A percentile compares a stretch with the other conserved stretches of the same genome.
Evolutionary conservation across 2,329 filamentous ascomycete genomes (phyloP).

Genomic region (Epichloe hybrida): DNA sequence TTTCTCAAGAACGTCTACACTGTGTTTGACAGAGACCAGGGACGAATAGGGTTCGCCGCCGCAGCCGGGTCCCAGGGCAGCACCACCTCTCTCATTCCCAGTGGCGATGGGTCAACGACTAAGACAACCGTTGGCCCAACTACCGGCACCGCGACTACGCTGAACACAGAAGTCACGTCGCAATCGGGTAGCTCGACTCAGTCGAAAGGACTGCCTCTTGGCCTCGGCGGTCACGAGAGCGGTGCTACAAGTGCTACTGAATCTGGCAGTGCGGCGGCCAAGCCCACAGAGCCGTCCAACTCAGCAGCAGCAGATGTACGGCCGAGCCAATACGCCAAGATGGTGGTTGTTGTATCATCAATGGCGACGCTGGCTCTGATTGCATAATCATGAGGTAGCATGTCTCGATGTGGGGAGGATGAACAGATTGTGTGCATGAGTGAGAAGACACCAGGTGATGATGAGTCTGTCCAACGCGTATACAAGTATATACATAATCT

Average conservation of each 20-base stretch:
- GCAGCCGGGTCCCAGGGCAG: constrained; percentile 2
- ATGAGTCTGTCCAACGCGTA: background rate
- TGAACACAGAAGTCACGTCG: background rate
- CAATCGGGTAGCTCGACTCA: background rate
- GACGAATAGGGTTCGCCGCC: constrained; percentile 34
- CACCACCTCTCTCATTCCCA: background rate
- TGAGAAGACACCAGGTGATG: background rate
- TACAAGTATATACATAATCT: no score
- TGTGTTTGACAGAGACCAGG: constrained; percentile 65
- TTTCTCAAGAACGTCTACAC: constrained; percentile 86
- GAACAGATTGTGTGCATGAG: background rate
- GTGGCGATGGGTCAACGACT: background rate
- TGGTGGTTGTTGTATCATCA: constrained; percentile 1
- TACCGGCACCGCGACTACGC: constrained; percentile 1
- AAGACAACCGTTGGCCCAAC: background rate
- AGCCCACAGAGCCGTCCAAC: constrained; percentile 4
- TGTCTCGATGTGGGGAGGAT: background rate
- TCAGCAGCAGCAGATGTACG: constrained; percentile 5
- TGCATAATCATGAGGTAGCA: background rate
- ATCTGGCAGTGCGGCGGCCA: background rate
- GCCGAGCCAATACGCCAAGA: background rate
- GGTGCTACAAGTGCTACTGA: background rate
- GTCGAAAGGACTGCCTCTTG: constrained; percentile 3
- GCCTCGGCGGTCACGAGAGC: constrained; percentile 12
- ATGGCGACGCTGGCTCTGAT: background rate